These are phyloP conservation scores for Ophidiomyces ophidiicola DNA, from an alignment of 2,329 filamentous ascomycete genomes.

Conservation along the genomic window DNA sequence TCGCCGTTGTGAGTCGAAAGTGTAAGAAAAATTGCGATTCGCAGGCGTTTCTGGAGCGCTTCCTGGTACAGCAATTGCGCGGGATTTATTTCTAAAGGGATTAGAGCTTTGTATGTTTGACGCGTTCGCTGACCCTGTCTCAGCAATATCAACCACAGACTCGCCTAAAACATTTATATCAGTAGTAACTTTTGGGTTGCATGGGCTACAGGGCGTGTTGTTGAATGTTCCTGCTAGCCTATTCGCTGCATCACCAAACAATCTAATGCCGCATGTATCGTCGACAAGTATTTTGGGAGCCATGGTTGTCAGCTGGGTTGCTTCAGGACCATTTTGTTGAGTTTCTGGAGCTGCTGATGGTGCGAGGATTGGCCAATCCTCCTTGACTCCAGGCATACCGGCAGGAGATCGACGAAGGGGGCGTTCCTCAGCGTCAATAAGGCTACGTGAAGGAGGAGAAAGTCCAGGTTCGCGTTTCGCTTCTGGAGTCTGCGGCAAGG, in stretches of 20 bases:
- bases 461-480: neutral
- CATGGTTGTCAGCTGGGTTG: conserved; percentile 1
- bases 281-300: neutral
- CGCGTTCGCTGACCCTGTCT: neutral
- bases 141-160: neutral
- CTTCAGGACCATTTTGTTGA: neutral
- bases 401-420: conserved; percentile 1
- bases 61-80: neutral
- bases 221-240: conserved; percentile 3
- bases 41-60: conserved; percentile 2
- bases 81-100: conserved; percentile 12
- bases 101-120: conserved; percentile 6
- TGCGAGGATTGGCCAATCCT: conserved; percentile 13
- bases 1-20: conserved; percentile 9
- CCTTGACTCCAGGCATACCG: conserved; percentile 10
- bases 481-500: conserved; percentile 13
- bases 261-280: conserved; percentile 6
- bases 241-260: conserved; percentile 11
- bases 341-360: conserved; percentile 5
- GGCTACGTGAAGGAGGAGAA: conserved; percentile 3
- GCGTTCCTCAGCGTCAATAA: conserved; percentile 10
- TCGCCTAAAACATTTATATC: neutral
- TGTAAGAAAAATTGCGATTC: conserved; percentile 10
- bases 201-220: neutral
- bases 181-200: neutral